Evolutionary conservation across 140 eudicot species (phyloP), one percentile per base, ranked within the genome.

Genomic region (Bidens hawaiensis): DNA sequence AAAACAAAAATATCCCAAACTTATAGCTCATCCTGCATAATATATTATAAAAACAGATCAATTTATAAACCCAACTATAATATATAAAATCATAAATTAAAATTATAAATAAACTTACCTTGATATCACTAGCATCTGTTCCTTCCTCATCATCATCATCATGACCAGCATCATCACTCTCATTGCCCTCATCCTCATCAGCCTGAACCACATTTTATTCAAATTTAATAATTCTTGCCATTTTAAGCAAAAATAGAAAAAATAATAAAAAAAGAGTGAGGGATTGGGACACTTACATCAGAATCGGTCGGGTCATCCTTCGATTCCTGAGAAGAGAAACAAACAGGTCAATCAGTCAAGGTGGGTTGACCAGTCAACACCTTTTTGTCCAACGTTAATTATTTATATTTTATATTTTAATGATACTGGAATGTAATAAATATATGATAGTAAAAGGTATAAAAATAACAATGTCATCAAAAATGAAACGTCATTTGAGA

Each of bases 281-380:
- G 45, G 47, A 43, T 15, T 38, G 3, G n/a, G 13, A 38, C 45
- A 38, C 84, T 77, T 83, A 90, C 98, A 76, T 91, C 98, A 58
- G 98, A 91, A 60, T 84, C 98, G 72, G 34, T 77, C 5, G 91
- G 89, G 40, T 80, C 95, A 56, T 74, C 79, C 85, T 91, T 91
- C 10, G 89, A 56, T 70, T 87, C 98, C 98, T 90, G 89, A 18
- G 31, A 16, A 40, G 0, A 30, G 17, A 78, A 73, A 16, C 17
- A 78, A 73, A 16, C 17, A n/a, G 15, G 22, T 14, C 45, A 38
- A 38, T 10, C 45, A 38, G 16, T 38, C 13, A 38, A 1, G 5
- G 5, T 30, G 36, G 36, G 36, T 30, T 30, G 4, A 30, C n/a
- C n/a, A n/a, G n/a, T n/a, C n/a, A n/a, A n/a, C n/a, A n/a, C 36